Percentiles rank a stretch among this genome's conserved stretches.
Conservation (phyloP, 1,139 yeast genomes). For the Ashbya aceris region DNA sequence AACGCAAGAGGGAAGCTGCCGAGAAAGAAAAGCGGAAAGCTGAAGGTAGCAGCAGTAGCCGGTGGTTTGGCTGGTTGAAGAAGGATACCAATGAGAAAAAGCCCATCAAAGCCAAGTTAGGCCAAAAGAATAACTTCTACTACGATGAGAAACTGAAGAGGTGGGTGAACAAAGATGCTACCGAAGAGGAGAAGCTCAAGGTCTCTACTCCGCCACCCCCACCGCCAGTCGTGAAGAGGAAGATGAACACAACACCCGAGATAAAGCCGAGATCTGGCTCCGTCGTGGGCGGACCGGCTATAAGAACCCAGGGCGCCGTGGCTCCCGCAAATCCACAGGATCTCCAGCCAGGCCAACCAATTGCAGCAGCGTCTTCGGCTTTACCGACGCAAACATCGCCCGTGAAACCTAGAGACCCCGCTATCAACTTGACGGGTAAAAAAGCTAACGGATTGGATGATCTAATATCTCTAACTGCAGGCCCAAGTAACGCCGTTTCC, state of each 20-base stretch:
- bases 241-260: constrained; percentile 28
- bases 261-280: constrained; percentile 33
- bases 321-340: constrained; percentile 25
- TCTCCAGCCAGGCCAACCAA: constrained; percentile 12
- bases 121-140: constrained; percentile 64
- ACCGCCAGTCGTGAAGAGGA: constrained; percentile 41
- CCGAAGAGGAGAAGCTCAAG: constrained; percentile 60
- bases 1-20: background rate
- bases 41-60: constrained; percentile 14
- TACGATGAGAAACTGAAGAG: constrained; percentile 79
- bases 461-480: constrained; percentile 36
- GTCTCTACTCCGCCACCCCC: constrained; percentile 68
- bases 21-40: background rate
- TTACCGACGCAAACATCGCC: constrained; percentile 15
- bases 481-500: constrained; percentile 29
- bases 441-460: constrained; percentile 55
- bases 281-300: constrained; percentile 18
- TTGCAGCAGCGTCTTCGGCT: constrained; percentile 7
- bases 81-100: constrained; percentile 54
- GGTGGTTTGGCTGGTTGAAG: constrained; percentile 42
- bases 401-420: constrained; percentile 8
- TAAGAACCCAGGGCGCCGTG: constrained; percentile 19
- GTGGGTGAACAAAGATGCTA: constrained; percentile 72
- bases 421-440: constrained; percentile 20
- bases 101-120: constrained; percentile 77